These are phyloP conservation scores for Dryas drummondii DNA, from an alignment of 306 rosid genomes.

Conservation along the genomic window DNA sequence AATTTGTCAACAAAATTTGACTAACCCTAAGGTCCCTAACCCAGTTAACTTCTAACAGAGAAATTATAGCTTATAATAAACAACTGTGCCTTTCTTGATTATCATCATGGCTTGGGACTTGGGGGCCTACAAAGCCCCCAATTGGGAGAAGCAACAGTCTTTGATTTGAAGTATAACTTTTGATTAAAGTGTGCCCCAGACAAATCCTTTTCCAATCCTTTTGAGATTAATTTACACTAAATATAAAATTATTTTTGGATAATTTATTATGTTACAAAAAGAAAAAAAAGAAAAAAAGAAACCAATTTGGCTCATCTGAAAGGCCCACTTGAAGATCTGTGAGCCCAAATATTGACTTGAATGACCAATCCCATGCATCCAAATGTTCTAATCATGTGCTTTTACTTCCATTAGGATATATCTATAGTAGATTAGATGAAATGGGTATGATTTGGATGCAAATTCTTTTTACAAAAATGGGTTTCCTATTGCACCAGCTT, in stretches of 20 bases:
- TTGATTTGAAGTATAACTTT: slow-evolving; percentile 54
- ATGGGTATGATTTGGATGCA: too few relatives aligned
- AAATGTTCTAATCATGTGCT: slow-evolving; percentile 6
- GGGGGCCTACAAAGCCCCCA: slow-evolving; percentile 36
- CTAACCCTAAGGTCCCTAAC: slow-evolving; percentile 15
- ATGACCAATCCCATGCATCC: slow-evolving; percentile 9
- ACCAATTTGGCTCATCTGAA: slow-evolving; percentile 5
- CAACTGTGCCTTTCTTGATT: slow-evolving; percentile 30
- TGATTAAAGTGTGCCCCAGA: slow-evolving; percentile 30
- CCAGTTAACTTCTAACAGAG: not conserved
- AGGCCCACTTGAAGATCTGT: slow-evolving; percentile 15
- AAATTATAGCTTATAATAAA: slow-evolving; percentile 22
- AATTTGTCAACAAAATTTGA: slow-evolving; percentile 18
- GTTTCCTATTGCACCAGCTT: too few relatives aligned
- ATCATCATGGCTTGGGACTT: slow-evolving; percentile 35
- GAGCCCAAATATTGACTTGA: slow-evolving; percentile 1
- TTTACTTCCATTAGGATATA: too few relatives aligned
- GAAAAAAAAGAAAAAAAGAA: not conserved
- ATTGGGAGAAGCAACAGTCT: slow-evolving; percentile 31
- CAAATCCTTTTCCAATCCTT: slow-evolving; percentile 24
- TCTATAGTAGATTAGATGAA: too few relatives aligned
- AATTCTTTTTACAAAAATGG: too few relatives aligned
- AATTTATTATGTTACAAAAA: not conserved
- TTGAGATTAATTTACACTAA: slow-evolving; percentile 21
- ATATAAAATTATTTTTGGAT: not conserved